Base-by-base conservation (phyloP, 345 rosid genomes). In the Xanthoceras sorbifolium region DNA sequence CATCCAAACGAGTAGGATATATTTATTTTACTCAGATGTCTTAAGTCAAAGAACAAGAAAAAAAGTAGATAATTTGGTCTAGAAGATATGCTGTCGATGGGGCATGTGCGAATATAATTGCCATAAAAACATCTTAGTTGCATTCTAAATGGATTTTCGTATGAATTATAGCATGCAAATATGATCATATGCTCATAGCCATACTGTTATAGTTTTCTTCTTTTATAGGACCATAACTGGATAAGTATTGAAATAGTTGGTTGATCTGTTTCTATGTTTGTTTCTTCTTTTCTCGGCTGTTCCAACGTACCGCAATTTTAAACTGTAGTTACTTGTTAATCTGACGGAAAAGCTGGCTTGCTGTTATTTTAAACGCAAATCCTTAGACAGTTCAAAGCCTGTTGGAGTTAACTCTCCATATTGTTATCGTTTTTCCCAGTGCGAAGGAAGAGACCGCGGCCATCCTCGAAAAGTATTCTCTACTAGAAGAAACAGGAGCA, bases 381-480 rank as follows among this genome's bases (percentile, higher is more conserved):
- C 71, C 46, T 66, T 66, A 9, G 22, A 36, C 0, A 26, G 23
- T 29, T 50, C 29, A 9, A 15, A 5, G 14, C 31, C 25, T 26
- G 22, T 59, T 34, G 5, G 60, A 26, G 5, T 20, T 34, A 14
- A 61, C 44, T 42, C 7, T 60, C 32, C 14, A 28, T 31, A 42
- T 67, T 72, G 70, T 40, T 59, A 31, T 81, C 76, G 12, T 77
- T 34, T 71, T 79, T 82, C 12, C 9, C 86, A 92, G 98, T 46
- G 98, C 97, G 1, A 79, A 67, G 86, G 86, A 86, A 79, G 94
- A 81, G 65, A 92, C 90, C 0, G 78, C 86, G 48, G 77, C 81
- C 7, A 86, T 87, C 70, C 93, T 94, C 34, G 82, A 89, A 79
- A 86, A 83, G 69, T 86, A 90, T 82, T 82, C 81, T 74, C 79